These are phyloP conservation scores for Nematodospora anomalae DNA, from an alignment of 1,139 yeast species.

Conservation along the genomic window DNA sequence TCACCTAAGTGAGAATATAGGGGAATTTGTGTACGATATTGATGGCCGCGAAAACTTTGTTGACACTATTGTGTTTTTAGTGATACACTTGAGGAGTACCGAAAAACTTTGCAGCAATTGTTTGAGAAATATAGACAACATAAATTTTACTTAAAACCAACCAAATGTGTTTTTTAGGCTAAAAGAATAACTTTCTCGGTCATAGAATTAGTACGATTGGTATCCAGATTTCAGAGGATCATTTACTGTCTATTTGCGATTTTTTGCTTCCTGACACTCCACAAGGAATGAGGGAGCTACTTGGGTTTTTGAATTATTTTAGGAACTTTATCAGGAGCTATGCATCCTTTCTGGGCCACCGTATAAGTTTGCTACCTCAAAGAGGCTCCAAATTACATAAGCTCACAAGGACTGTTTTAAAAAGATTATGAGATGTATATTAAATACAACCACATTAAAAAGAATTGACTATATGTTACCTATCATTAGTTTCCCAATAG, in stretches of 20 bases:
- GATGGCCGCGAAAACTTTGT: no score
- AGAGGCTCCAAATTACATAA: neutral
- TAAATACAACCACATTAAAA: neutral
- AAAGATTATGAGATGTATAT: neutral
- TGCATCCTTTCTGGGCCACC: neutral
- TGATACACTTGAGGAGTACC: no score
- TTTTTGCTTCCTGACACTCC: neutral
- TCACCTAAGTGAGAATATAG: no score
- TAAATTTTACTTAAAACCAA: constrained; percentile 1
- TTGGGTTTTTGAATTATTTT: neutral
- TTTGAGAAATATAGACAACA: neutral
- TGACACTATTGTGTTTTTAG: constrained; percentile 2
- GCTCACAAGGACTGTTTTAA: neutral
- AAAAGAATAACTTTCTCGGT: neutral
- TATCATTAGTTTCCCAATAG: neutral
- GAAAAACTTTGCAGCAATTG: neutral
- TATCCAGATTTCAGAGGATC: neutral
- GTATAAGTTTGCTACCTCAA: neutral
- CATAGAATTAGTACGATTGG: neutral
- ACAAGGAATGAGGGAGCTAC: neutral
- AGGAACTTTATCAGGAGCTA: neutral
- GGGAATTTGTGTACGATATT: no score
- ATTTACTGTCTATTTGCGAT: neutral
- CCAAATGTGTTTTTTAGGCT: neutral
- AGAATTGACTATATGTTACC: neutral